These are phyloP conservation scores for Ceratobasidium sp. DNA, from an alignment of 1,284 basidiomycete genomes.

Conservation along the genomic window DNA sequence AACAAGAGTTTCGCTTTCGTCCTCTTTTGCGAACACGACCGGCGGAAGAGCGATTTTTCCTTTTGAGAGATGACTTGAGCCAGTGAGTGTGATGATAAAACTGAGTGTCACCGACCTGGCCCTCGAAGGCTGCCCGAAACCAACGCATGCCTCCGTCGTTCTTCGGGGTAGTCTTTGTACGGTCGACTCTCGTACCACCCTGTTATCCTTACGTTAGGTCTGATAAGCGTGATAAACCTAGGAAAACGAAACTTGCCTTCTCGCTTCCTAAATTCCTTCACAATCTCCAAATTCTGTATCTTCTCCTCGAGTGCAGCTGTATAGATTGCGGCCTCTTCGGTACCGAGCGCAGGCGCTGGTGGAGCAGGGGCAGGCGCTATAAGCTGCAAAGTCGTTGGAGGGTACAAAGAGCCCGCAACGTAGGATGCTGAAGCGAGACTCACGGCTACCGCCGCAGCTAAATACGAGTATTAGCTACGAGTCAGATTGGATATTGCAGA, in stretches of 20 bases:
- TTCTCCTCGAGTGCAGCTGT: conserved; percentile 74
- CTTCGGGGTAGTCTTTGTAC: conserved; percentile 69
- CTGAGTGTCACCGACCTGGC: conserved; percentile 61
- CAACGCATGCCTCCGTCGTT: conserved; percentile 81
- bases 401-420: conserved; percentile 73
- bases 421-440: conserved; percentile 58
- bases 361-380: conserved; percentile 81
- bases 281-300: conserved; percentile 75
- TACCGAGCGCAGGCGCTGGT: conserved; percentile 72
- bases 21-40: conserved; percentile 78
- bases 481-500: background rate
- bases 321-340: conserved; percentile 73
- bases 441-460: conserved; percentile 45
- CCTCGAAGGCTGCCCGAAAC: conserved; percentile 89
- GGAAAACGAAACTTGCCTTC: conserved; percentile 48
- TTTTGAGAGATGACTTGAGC: conserved; percentile 54
- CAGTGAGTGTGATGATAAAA: conserved; percentile 25
- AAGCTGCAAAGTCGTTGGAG: conserved; percentile 71
- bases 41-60: conserved; percentile 86
- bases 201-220: conserved; percentile 45
- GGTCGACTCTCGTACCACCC: conserved; percentile 52
- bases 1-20: conserved; percentile 79
- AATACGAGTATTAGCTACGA: background rate
- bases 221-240: no score
- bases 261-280: conserved; percentile 67